These are phyloP conservation scores for Clathrospora elynae DNA, from an alignment of 2,329 filamentous ascomycete species.

Conservation along the genomic window DNA sequence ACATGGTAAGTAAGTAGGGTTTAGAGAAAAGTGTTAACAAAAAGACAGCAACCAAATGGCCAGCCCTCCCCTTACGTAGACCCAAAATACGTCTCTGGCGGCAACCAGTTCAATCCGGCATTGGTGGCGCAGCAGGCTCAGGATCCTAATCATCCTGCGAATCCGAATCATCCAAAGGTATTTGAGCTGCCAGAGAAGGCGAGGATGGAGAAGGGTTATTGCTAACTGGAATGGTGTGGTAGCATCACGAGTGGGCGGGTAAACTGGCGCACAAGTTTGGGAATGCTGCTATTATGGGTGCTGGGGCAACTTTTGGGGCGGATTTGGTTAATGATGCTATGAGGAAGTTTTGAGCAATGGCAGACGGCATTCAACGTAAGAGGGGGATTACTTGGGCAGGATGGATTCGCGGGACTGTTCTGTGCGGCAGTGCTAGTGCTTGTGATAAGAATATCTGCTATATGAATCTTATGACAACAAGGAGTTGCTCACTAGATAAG, in stretches of 20 bases:
- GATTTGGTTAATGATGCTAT: constrained; percentile 29
- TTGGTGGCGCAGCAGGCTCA: constrained; percentile 28
- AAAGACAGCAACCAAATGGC: constrained; percentile 21
- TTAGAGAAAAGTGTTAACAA: no score
- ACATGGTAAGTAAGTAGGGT: no score
- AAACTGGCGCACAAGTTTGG: constrained; percentile 28
- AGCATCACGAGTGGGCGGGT: constrained; percentile 29
- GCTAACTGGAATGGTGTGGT: not conserved
- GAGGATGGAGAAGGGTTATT: not conserved
- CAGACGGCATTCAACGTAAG: no score
- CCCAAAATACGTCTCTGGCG: constrained; percentile 18
- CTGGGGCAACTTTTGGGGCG: constrained; percentile 27
- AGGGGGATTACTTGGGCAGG: not conserved
- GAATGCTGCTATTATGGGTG: constrained; percentile 24
- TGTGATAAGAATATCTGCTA: no score
- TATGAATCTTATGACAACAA: no score
- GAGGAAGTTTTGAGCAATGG: constrained; percentile 27
- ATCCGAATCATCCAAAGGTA: constrained; percentile 26
- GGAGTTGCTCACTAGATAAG: no score
- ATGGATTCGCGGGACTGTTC: no score
- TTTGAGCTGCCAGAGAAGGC: not conserved
- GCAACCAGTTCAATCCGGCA: constrained; percentile 25
- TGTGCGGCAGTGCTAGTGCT: no score
- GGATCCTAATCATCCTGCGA: constrained; percentile 25
- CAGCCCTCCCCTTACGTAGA: constrained; percentile 26